Conservation (phyloP, 1,284 basidiomycete species). For the Cystobasidium sp. region DNA sequence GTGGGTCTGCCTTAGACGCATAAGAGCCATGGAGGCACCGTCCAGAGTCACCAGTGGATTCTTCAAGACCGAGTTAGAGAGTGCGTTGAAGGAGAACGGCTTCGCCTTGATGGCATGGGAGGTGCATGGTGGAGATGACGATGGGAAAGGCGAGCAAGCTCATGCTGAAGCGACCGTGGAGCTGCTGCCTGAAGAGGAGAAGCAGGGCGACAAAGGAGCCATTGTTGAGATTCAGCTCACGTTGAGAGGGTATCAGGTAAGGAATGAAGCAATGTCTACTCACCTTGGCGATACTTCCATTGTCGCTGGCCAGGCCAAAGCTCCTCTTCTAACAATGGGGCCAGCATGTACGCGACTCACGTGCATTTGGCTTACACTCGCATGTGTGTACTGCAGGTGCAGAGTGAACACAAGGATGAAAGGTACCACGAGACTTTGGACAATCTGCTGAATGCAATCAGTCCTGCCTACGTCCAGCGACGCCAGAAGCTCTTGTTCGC, state of each 20-base stretch:
- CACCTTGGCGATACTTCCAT: background rate
- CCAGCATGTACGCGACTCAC: background rate
- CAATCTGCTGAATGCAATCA: constrained; percentile 28
- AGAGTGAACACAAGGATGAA: background rate
- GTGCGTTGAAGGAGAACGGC: constrained; percentile 30
- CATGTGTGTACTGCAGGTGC: background rate
- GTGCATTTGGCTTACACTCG: background rate
- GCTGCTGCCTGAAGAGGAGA: constrained; percentile 31
- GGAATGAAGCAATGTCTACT: background rate
- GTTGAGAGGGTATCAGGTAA: constrained; percentile 28
- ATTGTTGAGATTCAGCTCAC: constrained; percentile 24
- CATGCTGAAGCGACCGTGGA: constrained; percentile 18
- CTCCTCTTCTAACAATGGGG: background rate
- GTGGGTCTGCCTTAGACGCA: background rate
- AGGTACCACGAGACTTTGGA: constrained; percentile 38
- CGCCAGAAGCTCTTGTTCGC: constrained; percentile 39
- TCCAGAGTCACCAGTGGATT: constrained; percentile 14
- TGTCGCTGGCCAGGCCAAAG: background rate
- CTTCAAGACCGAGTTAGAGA: constrained; percentile 21
- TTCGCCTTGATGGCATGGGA: constrained; percentile 38
- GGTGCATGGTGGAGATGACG: constrained; percentile 7
- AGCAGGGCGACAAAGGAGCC: constrained; percentile 24
- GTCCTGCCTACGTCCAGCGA: constrained; percentile 26
- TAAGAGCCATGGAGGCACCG: constrained; percentile 5
- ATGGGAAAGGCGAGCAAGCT: background rate